Evolutionary conservation across 495 filamentous ascomycete genomes (phyloP), one percentile per base, ranked within the genome.

Genomic region (Thermothielavioides terrestris): DNA sequence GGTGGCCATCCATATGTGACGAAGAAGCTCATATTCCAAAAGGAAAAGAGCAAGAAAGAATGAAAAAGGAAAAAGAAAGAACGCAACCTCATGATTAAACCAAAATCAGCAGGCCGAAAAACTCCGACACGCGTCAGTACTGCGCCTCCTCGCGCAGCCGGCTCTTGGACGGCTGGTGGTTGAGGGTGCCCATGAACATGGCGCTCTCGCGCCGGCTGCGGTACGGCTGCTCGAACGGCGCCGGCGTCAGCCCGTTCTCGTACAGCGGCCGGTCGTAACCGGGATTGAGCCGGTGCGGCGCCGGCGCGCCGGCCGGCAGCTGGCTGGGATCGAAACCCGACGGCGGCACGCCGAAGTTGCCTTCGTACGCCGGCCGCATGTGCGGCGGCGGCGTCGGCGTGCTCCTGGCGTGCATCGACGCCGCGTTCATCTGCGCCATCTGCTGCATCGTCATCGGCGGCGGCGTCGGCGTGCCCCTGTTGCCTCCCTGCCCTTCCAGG

Each of bases 111-210:
- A 9, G 31, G n/a, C 5, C 31, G 10, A 17, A 25, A 36, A 17
- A 7, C 18, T 2, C 2, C 37, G n/a, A 7, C 6, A n/a, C n/a
- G 17, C 38, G 26, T 32, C 54, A 64, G 20, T 58, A 63, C 37
- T 60, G 64, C 7, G 62, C 61, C 55, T 74, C 71, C 30, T 76
- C 73, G 11, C 72, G 61, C 14, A 75, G 41, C 5, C 68, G 70
- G 42, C 73, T 72, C 58, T 67, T 74, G 4, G 67, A 69, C 23
- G 62, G 59, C 54, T 72, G 70, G 20, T 73, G 67, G 50, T 56
- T 71, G 42, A 74, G 62, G 7, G 60, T 68, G 17, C 66, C 68
- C 68, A 72, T 70, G 40, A 72, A 70, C 66, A 76, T 72, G 17
- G 62, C 27, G 53, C 73, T 76, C 55, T 76, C 72, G 32, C 73